Base-by-base conservation (phyloP, 2,329 filamentous ascomycete species). In the Phialophora verrucosa region DNA sequence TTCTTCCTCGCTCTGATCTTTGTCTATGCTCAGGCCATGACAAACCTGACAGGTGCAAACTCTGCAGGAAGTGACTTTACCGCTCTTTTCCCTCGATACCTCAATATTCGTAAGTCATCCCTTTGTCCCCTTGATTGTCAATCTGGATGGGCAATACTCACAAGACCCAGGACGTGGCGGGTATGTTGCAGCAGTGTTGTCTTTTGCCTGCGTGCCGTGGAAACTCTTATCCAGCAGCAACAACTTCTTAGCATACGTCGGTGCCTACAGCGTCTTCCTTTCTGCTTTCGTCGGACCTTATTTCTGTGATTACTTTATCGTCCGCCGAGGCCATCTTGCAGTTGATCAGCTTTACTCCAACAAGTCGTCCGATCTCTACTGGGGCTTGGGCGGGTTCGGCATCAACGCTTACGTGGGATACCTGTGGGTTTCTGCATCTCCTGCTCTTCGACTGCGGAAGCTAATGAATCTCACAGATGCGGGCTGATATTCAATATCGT, bases 251-350 rank as follows among this genome's bases (percentile, higher is more conserved):
- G 94, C 91, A 4, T 97, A 96, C 75, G 86, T 97, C 0, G 94
- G 91, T 0, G 90, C 93, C 1, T 97, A 97, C 81, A 93, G 90
- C 3, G 92, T 97, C 63, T 97, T 97, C 79, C 85, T 97, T n/a
- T 94, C 91, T 67, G 92, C 91, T 54, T 96, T 97, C 69, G 92
- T 92, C 0, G 93, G 93, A n/a, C 91, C 96, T 70, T 94, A 96
- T 80, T 82, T 92, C 67, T 86, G 84, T 72, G 93, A 97, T 78
- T 97, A 97, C 81, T 97, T 96, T 78, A 69, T 90, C 63, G 91
- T 97, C 4, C 90, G 93, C 65, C 88, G 85, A 66, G 93, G 93
- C 5, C 96, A 93, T 76, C 82, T 96, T 2, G 87, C 93, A 70
- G 83, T 93, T 71, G 88, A 87, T 73, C 88, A 92, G 62, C 84